Evolutionary conservation across 2,329 filamentous ascomycete species (phyloP).

Genomic region (Scedosporium boydii): DNA sequence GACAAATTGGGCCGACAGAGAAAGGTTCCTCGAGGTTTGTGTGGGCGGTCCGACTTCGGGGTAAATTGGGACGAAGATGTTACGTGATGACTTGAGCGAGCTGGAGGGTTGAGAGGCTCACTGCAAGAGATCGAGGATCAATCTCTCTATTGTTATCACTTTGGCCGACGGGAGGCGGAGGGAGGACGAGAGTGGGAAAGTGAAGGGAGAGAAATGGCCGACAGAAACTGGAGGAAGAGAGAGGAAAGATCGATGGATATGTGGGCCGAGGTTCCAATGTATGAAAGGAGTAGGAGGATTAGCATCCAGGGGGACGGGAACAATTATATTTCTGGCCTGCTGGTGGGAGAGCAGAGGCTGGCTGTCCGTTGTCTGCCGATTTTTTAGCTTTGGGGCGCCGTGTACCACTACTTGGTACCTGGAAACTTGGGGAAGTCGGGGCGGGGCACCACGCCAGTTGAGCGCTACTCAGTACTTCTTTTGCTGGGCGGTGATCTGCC

Average conservation of each 20-base stretch:
- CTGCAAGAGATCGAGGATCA: not conserved
- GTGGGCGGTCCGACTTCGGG: not conserved
- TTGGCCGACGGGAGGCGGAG: not conserved
- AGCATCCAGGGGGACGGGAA: not conserved
- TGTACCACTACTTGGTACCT: not conserved
- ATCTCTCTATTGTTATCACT: not conserved
- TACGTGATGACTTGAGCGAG: not conserved
- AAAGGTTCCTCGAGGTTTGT: not conserved
- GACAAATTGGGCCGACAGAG: conserved; percentile 12
- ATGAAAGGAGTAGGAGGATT: not conserved
- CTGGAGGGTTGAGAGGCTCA: not conserved
- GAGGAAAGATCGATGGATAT: not conserved
- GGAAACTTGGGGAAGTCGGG: not conserved
- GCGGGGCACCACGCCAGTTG: not conserved
- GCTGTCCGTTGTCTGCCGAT: not conserved
- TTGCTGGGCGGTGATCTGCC: conserved; percentile 1
- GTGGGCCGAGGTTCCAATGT: not conserved
- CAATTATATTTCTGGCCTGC: not conserved
- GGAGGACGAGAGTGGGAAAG: not conserved
- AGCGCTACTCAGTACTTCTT: not conserved
- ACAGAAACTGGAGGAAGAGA: not conserved
- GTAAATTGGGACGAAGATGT: not conserved
- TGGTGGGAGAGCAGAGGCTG: not conserved
- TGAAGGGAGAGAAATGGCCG: not conserved
- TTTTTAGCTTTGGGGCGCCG: not conserved